Evolutionary conservation across 129 eudicot genomes (phyloP).

Genomic region (Scalesia atractyloides): DNA sequence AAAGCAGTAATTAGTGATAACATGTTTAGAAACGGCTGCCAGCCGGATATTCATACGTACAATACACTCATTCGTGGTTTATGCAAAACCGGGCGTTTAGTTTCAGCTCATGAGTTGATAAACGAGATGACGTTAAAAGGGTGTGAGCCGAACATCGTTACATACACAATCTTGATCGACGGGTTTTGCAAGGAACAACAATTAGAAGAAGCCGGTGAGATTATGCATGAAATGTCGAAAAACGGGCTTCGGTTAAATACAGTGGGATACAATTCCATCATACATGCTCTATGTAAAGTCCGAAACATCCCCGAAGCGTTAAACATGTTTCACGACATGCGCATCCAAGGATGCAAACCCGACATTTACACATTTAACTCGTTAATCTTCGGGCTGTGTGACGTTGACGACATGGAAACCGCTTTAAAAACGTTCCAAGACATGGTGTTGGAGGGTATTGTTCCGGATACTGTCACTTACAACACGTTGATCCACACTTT

Average conservation of each 20-base stretch:
- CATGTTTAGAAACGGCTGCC: conserved; percentile 49
- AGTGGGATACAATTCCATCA: conserved; percentile 75
- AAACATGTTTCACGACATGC: conserved; percentile 49
- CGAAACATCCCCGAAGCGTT: conserved; percentile 59
- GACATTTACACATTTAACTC: conserved; percentile 85
- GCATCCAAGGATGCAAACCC: conserved; percentile 66
- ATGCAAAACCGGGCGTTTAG: conserved; percentile 53
- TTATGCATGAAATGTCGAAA: conserved; percentile 63
- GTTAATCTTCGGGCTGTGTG: conserved; percentile 76
- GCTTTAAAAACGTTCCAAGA: conserved; percentile 68
- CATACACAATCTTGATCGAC: conserved; percentile 74
- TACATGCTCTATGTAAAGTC: conserved; percentile 65
- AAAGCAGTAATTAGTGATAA: conserved; percentile 46
- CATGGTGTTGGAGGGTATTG: conserved; percentile 85
- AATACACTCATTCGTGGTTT: conserved; percentile 69
- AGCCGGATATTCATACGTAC: conserved; percentile 70
- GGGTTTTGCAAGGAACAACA: conserved; percentile 69
- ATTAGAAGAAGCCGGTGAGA: conserved; percentile 55
- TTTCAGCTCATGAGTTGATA: conserved; percentile 57
- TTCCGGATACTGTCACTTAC: conserved; percentile 83
- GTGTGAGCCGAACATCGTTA: conserved; percentile 55
- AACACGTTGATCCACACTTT: conserved; percentile 80
- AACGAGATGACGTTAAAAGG: conserved; percentile 55
- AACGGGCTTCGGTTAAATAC: conserved; percentile 64
- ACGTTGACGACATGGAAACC: conserved; percentile 59